Base-by-base conservation (phyloP, 2,329 filamentous ascomycete species). In the Hyphodiscus sp. region DNA sequence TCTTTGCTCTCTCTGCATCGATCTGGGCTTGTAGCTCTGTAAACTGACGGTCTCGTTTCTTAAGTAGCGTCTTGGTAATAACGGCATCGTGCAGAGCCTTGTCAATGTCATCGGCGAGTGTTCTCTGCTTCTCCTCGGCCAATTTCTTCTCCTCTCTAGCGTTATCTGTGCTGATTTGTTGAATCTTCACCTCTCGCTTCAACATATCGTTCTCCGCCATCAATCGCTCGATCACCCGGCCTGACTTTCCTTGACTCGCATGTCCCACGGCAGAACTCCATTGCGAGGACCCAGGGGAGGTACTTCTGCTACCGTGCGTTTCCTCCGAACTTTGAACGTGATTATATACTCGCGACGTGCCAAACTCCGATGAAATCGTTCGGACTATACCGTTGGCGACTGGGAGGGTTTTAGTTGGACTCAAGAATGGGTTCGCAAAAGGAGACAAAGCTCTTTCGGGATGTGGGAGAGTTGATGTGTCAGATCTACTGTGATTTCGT, bases 131-230 rank as follows among this genome's bases (percentile, higher is more conserved):
- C 59, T 86, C 84, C 65, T 87, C 83, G 46, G 86, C 73, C 58
- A 88, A 75, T 57, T 81, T 82, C 11, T 85, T 79, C 4, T 81
- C 78, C 66, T 87, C 82, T 61, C 82, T 81, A n/a, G 85, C 78
- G 64, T 91, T 87, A 54, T 90, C 86, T 45, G 85, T 78, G 45
- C 78, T 78, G 51, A 86, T 67, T 19, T 76, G 75, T 68, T 87
- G 84, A 53, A 86, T 80, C 63, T 85, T 76, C 53, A 88, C 75
- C 58, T 92, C 87, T 50, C 87, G 80, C 63, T 87, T 87, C 45
- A 92, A 74, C 42, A 83, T 79, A 65, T 92, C 88, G 61, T 91
- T 91, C 66, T 92, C 88, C 50, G 85, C 84, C 66, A 90, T 88
- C 51, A 94, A 78, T 65, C 83, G 82, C 71, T 94, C 89, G 69